Evolutionary conservation across 2,329 filamentous ascomycete genomes (phyloP).

Genomic region (Stemphylium lycopersici): DNA sequence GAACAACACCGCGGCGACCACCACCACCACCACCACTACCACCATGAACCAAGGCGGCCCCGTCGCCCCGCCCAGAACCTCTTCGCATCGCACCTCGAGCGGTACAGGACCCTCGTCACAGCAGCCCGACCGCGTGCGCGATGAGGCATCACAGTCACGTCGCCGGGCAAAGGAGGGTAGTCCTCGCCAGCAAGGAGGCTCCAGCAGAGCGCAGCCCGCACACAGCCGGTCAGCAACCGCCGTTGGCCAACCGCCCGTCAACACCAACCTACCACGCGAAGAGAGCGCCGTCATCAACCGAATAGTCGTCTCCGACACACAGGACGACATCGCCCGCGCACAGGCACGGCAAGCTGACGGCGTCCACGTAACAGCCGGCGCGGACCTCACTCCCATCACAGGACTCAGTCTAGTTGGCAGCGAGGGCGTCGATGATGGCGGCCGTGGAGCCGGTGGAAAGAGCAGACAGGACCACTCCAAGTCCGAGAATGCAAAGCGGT

Average conservation of each 20-base stretch:
- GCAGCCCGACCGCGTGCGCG: conserved; percentile 21
- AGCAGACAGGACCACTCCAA: conserved; percentile 66
- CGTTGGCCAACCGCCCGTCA: conserved; percentile 61
- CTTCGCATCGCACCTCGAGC: conserved; percentile 65
- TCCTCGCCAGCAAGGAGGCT: conserved; percentile 43
- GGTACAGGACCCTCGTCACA: conserved; percentile 34
- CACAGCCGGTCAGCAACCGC: conserved; percentile 56
- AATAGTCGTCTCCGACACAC: conserved; percentile 76
- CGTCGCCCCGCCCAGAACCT: conserved; percentile 77
- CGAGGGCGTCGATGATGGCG: conserved; percentile 58
- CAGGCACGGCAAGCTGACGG: conserved; percentile 71
- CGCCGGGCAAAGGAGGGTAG: conserved; percentile 55
- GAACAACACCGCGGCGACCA: conserved; percentile 59
- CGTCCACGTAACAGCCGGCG: conserved; percentile 50
- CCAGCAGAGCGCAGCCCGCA: conserved; percentile 44
- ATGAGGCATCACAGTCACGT: conserved; percentile 49
- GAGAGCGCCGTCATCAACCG: conserved; percentile 80
- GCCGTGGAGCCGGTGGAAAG: conserved; percentile 50
- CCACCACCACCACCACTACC: conserved; percentile 59
- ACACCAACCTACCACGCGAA: conserved; percentile 68
- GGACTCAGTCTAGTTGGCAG: conserved; percentile 58
- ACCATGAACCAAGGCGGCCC: conserved; percentile 57
- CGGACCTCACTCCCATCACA: conserved; percentile 54
- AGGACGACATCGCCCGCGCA: conserved; percentile 74
- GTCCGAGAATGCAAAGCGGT: conserved; percentile 68